Base-by-base conservation (phyloP, 2,329 filamentous ascomycete species). In the Trichoderma lentiforme region DNA sequence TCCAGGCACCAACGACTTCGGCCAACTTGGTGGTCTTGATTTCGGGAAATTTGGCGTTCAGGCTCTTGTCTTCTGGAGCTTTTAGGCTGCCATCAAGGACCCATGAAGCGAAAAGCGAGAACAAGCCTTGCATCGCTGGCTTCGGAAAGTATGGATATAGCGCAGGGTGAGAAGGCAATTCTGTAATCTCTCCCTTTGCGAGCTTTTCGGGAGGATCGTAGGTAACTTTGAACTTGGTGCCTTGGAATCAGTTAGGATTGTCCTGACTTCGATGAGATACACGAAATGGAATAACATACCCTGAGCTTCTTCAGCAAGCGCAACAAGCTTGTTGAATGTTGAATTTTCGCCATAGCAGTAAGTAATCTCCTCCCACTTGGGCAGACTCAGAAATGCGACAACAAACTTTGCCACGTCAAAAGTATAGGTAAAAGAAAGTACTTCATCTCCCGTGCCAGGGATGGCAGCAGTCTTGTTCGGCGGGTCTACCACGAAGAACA, bases 1-100 rank as follows among this genome's bases (percentile, higher is more conserved):
- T 69, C 66, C 66, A 69, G 12, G 66, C 66, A 6, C 66, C 66
- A 26, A 69, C 36, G n/a, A 69, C 53, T 18, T 69, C 66, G 26
- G n/a, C 43, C 56, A 69, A 15, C 36, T 61, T 69, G 14, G 66
- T 69, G 4, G 66, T 69, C 66, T 69, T 51, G 11, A 69, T 61
- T 5, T 69, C 56, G 21, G 66, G 66, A 9, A 69, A 69, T 18
- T 69, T 34, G 26, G 56, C 66, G 7, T 69, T 69, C n/a, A 69
- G 28, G 39, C 66, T 69, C n/a, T 61, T 61, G 1, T 69, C 36
- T 34, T 61, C 66, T 18, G 66, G 66, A 4, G 60, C 36, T 1
- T 61, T 26, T 18, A 69, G 32, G 8, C 28, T 12, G 8, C 66
- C 66, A 9, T 69, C 39, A 24, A 69, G 14, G 4, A 69, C 18